Conservation (phyloP, 2,329 filamentous ascomycete species). For the Sodiomyces alkalinus region DNA sequence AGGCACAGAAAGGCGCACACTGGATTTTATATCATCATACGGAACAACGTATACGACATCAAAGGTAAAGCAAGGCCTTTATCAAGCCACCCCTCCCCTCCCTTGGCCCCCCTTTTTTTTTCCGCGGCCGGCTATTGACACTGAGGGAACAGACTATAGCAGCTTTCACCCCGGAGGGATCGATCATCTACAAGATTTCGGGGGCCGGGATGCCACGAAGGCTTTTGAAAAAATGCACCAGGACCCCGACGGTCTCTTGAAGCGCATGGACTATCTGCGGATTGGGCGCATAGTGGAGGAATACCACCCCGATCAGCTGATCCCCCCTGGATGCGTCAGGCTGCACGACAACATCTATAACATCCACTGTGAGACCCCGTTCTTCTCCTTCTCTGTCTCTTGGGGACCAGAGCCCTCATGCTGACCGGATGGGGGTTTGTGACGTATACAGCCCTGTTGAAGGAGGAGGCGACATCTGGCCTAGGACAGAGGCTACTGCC, state of each 20-base stretch:
- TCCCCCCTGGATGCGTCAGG: conserved; percentile 1
- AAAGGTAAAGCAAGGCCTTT: no score
- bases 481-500: no score
- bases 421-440: no score
- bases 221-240: conserved; percentile 4
- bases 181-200: conserved; percentile 1
- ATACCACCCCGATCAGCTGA: neutral
- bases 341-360: conserved; percentile 1
- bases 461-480: no score
- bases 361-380: neutral
- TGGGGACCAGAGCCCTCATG: no score
- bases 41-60: conserved; percentile 6
- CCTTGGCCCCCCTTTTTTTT: no score
- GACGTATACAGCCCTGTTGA: no score
- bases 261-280: conserved; percentile 1
- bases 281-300: conserved; percentile 2
- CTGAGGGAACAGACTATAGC: conserved; percentile 4
- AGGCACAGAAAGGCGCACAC: conserved; percentile 2
- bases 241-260: conserved; percentile 1
- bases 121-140: neutral
- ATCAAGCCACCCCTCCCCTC: no score
- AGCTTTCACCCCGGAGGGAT: conserved; percentile 7
- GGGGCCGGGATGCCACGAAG: conserved; percentile 5
- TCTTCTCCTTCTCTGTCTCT: no score
- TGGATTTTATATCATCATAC: conserved; percentile 4